Conservation (phyloP, 176 grass and related monocot genomes). For the Eremochloa ophiuroides region DNA sequence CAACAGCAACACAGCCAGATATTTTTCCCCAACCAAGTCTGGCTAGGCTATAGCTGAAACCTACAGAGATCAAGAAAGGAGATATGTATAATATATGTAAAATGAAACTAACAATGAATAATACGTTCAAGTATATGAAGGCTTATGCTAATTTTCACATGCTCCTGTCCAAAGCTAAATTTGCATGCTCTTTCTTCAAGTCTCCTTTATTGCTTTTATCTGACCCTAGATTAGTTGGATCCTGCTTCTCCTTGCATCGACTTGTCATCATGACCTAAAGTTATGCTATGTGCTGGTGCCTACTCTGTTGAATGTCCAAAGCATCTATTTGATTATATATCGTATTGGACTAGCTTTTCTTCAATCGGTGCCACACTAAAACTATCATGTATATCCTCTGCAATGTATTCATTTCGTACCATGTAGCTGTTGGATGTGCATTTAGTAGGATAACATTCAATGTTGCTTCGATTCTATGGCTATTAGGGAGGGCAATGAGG, state of each 20-base stretch:
- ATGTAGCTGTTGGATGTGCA: not conserved
- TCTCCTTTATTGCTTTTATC: not conserved
- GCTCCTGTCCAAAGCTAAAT: not conserved
- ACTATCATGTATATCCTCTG: not conserved
- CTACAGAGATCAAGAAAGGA: not conserved
- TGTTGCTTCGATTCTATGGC: not conserved
- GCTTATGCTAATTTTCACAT: not conserved
- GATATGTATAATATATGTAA: not conserved
- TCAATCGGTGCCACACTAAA: not conserved
- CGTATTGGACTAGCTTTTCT: not conserved
- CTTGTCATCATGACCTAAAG: not conserved
- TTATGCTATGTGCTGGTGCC: not conserved
- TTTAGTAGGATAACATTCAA: not conserved
- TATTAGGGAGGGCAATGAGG: not conserved
- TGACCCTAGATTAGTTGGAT: not conserved
- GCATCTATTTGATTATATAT: not conserved
- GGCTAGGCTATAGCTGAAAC: not conserved
- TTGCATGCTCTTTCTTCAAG: not conserved
- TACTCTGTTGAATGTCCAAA: not conserved
- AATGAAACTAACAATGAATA: not conserved
- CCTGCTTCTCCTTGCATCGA: not conserved
- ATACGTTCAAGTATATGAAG: not conserved
- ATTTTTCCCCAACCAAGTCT: not conserved
- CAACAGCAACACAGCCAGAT: not conserved
- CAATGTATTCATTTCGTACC: not conserved